Conservation (phyloP, 139 green algal genomes). For the Chlamydomonas applanata region DNA sequence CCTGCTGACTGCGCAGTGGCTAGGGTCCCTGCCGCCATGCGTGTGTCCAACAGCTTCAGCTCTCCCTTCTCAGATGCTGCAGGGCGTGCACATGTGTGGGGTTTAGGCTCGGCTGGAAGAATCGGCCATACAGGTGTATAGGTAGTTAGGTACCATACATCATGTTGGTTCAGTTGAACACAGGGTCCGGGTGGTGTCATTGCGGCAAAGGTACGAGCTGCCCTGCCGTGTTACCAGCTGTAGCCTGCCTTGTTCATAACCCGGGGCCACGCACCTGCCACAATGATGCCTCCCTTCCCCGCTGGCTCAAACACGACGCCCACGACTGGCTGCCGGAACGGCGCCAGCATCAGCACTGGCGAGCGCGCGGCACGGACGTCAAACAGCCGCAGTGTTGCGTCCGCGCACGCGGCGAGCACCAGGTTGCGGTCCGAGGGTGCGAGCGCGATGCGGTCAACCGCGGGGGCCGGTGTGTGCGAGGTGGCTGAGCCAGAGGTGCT, state of each 20-base stretch:
- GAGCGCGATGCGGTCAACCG: constrained; percentile 22
- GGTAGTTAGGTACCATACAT: too few species aligned
- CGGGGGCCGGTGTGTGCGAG: not conserved
- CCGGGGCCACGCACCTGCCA: constrained; percentile 31
- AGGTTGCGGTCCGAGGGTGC: constrained; percentile 40
- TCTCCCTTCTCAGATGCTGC: constrained; percentile 53
- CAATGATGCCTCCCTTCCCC: constrained; percentile 31
- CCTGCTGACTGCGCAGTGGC: not conserved
- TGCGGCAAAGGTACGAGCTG: too few species aligned
- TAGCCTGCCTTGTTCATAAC: too few species aligned
- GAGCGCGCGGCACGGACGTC: constrained; percentile 58
- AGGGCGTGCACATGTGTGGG: too few species aligned
- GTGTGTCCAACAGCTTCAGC: constrained; percentile 79
- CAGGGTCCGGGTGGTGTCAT: too few species aligned
- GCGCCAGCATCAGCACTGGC: constrained; percentile 40
- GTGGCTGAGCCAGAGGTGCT: not conserved
- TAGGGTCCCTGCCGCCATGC: constrained; percentile 35
- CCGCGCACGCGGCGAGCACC: constrained; percentile 48
- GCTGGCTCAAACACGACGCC: constrained; percentile 71
- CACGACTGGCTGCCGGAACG: constrained; percentile 30
- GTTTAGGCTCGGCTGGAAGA: too few species aligned
- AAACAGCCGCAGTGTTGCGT: constrained; percentile 65
- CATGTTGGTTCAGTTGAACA: too few species aligned
- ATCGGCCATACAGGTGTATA: too few species aligned
- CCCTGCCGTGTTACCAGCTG: too few species aligned